phyloP scores from a whole-genome alignment of 805 yeast species.

The Yamadazyma scolyti region DNA sequence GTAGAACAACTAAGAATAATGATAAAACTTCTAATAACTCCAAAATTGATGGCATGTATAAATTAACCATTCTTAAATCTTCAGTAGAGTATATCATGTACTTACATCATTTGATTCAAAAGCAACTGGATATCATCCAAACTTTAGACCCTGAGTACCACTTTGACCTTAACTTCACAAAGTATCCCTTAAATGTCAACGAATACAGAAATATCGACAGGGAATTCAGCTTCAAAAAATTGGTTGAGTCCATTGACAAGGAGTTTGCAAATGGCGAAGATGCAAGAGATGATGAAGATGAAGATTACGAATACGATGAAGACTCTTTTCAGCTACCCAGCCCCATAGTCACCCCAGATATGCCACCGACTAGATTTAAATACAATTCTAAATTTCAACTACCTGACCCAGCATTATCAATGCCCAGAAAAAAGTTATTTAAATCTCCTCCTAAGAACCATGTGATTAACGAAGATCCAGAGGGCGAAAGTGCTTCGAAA shows the following conservation, averaged over 20 bases:
- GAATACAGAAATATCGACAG: constrained; percentile 55
- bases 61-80: constrained; percentile 75
- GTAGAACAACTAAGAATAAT: constrained; percentile 45
- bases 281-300: constrained; percentile 2
- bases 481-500: constrained; percentile 32
- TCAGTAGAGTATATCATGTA: constrained; percentile 77
- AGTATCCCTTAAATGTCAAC: constrained; percentile 56
- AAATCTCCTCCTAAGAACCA: constrained; percentile 22
- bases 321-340: constrained; percentile 14
- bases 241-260: constrained; percentile 10
- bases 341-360: constrained; percentile 15
- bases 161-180: constrained; percentile 47
- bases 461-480: constrained; percentile 2
- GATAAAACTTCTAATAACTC: constrained; percentile 10
- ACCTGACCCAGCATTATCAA: constrained; percentile 37
- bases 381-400: constrained; percentile 21
- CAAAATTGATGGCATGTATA: constrained; percentile 66
- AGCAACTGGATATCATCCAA: constrained; percentile 45
- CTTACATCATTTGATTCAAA: constrained; percentile 55
- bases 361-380: constrained; percentile 11
- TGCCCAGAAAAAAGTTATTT: constrained; percentile 29
- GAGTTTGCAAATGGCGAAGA: constrained; percentile 1
- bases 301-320: constrained; percentile 8
- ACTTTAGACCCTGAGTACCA: constrained; percentile 16
- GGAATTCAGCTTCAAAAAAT: constrained; percentile 48